Percentiles rank a stretch among this genome's conserved stretches.
These are phyloP conservation scores for Cystofilobasidium ferigula DNA, from an alignment of 768 basidiomycete species.

Conservation along the genomic window DNA sequence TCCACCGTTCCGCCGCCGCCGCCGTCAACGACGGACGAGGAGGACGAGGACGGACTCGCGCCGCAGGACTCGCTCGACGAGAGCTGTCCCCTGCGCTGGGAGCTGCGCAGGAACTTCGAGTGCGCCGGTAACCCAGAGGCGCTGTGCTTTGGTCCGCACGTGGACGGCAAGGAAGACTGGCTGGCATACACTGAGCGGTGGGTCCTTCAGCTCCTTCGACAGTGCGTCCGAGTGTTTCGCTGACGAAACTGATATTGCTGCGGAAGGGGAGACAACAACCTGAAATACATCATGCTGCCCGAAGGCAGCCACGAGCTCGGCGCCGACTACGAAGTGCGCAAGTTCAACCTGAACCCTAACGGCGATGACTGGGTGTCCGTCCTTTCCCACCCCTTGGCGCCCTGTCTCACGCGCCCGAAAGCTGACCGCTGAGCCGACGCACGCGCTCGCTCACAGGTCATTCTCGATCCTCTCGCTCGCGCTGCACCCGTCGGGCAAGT, in stretches of 20 bases:
- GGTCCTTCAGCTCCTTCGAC: not conserved
- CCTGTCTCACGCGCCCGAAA: constrained; percentile 27
- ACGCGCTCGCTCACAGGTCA: constrained; percentile 6
- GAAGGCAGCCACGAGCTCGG: not conserved
- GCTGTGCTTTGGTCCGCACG: constrained; percentile 27
- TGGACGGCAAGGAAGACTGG: constrained; percentile 12
- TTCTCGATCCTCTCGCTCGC: constrained; percentile 22
- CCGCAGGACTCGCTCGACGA: constrained; percentile 27
- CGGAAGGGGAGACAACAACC: constrained; percentile 31
- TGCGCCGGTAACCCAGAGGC: constrained; percentile 32
- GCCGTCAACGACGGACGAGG: not conserved
- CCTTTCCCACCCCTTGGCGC: not conserved
- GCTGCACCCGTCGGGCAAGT: constrained; percentile 14
- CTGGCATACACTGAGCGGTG: constrained; percentile 21
- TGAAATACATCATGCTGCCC: constrained; percentile 31
- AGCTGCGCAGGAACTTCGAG: constrained; percentile 18
- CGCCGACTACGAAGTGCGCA: constrained; percentile 20
- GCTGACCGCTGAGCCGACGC: too few relatives aligned
- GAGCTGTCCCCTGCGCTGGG: constrained; percentile 16
- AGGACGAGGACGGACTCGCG: constrained; percentile 22
- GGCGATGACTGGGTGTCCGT: constrained; percentile 29
- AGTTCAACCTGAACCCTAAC: constrained; percentile 34
- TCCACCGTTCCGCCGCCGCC: not conserved
- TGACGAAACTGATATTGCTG: too few relatives aligned
- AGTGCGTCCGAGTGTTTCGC: too few relatives aligned